These are phyloP conservation scores for Fusarium liriodendri DNA, from an alignment of 2,329 filamentous ascomycete species.

Conservation along the genomic window DNA sequence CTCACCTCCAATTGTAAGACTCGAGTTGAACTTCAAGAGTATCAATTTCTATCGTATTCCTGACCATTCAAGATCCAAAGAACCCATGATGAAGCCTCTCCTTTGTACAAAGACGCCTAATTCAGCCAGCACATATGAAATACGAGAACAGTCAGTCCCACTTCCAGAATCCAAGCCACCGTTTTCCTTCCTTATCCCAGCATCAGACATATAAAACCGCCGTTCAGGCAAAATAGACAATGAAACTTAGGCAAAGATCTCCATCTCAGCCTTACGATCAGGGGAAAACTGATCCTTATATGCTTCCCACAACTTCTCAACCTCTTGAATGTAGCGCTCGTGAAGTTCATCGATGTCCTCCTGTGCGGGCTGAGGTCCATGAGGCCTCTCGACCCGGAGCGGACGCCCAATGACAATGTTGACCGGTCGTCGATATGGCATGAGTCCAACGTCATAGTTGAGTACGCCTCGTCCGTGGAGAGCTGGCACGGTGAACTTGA, in stretches of 20 bases:
- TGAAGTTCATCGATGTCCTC: slow-evolving; percentile 86
- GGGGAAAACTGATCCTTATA: slow-evolving; percentile 82
- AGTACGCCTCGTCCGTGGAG: slow-evolving; percentile 93
- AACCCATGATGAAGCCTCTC: neutral
- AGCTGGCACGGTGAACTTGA: slow-evolving; percentile 93
- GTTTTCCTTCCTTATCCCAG: neutral
- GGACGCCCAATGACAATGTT: slow-evolving; percentile 91
- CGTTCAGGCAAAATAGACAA: neutral
- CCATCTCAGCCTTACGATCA: slow-evolving; percentile 71
- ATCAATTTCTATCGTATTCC: neutral
- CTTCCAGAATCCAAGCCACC: neutral
- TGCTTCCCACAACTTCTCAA: slow-evolving; percentile 78
- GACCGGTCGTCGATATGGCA: slow-evolving; percentile 90
- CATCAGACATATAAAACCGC: neutral
- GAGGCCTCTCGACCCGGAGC: slow-evolving; percentile 73
- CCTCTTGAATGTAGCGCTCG: slow-evolving; percentile 78
- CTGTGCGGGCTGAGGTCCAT: slow-evolving; percentile 71
- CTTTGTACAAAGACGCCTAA: neutral
- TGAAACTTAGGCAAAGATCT: slow-evolving; percentile 68
- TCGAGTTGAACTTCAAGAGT: neutral
- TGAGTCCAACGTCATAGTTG: slow-evolving; percentile 96
- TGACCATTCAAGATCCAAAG: neutral
- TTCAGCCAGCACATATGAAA: slow-evolving; percentile 12
- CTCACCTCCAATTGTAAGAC: neutral
- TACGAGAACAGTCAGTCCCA: neutral